Evolutionary conservation across 371 early-diverging fungal species (phyloP).

Genomic region (Apophysomyces elegans): DNA sequence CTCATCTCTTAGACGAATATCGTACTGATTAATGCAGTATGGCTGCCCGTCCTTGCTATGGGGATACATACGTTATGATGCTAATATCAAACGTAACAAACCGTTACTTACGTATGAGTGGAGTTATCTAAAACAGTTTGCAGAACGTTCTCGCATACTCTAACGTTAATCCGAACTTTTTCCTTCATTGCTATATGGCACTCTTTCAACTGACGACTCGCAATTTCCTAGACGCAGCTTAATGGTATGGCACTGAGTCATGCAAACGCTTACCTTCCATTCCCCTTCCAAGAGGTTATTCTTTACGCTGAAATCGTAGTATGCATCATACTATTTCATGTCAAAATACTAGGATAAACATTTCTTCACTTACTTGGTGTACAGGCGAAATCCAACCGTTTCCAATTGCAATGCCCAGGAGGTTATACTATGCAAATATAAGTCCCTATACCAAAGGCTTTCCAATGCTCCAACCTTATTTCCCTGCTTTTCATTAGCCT

Average conservation of each 20-base stretch:
- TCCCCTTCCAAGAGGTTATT: constrained; percentile 44
- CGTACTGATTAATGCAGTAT: constrained; percentile 82
- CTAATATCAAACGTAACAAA: background rate
- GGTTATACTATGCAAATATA: constrained; percentile 41
- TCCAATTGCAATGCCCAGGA: constrained; percentile 78
- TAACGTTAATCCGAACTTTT: constrained; percentile 26
- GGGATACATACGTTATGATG: too few species aligned
- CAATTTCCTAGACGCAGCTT: constrained; percentile 14
- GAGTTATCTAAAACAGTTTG: constrained; percentile 33
- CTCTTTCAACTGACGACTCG: constrained; percentile 20
- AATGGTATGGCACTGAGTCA: background rate
- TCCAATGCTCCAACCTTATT: constrained; percentile 12
- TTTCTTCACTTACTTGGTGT: constrained; percentile 59
- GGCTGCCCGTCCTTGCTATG: constrained; percentile 21
- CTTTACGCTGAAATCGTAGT: constrained; percentile 49
- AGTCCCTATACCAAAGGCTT: background rate
- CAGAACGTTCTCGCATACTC: constrained; percentile 37
- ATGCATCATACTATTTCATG: constrained; percentile 54
- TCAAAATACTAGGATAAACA: background rate
- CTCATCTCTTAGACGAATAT: constrained; percentile 72
- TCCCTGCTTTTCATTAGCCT: constrained; percentile 49
- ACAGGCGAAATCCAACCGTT: constrained; percentile 90
- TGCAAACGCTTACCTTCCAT: constrained; percentile 34
- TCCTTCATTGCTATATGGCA: constrained; percentile 31
- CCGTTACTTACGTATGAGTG: constrained; percentile 35